Conservation (phyloP, 2,329 filamentous ascomycete genomes). For the Leptographium lundbergii region DNA sequence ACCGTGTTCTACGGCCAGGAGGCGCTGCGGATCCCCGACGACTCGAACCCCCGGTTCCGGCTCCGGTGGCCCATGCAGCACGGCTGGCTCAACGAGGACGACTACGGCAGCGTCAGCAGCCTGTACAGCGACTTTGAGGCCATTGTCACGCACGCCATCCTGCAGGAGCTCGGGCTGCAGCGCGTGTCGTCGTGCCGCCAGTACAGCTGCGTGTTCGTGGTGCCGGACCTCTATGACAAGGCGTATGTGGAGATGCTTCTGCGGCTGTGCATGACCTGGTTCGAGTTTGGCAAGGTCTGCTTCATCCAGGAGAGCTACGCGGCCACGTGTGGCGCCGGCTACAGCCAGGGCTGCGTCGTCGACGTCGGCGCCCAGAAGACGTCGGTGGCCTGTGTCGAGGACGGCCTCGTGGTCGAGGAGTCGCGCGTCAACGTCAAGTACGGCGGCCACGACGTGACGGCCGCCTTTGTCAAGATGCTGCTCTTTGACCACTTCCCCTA, state of each 20-base stretch:
- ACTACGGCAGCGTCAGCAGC: slow-evolving; percentile 69
- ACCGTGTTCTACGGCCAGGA: slow-evolving; percentile 68
- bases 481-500: slow-evolving; percentile 94
- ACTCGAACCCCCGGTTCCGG: slow-evolving; percentile 80
- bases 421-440: slow-evolving; percentile 92
- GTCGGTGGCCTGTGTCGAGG: slow-evolving; percentile 91
- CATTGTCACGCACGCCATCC: slow-evolving; percentile 76
- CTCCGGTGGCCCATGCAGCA: slow-evolving; percentile 83
- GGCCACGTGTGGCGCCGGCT: slow-evolving; percentile 88
- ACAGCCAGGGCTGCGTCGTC: slow-evolving; percentile 86
- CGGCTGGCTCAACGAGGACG: slow-evolving; percentile 81
- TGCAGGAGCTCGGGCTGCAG: slow-evolving; percentile 67
- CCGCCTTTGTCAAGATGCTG: slow-evolving; percentile 96
- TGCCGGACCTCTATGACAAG: slow-evolving; percentile 94
- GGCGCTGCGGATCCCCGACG: slow-evolving; percentile 77
- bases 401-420: slow-evolving; percentile 88
- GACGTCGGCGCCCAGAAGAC: slow-evolving; percentile 97
- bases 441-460: slow-evolving; percentile 84
- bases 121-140: slow-evolving; percentile 79
- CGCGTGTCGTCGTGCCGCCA: slow-evolving; percentile 72
- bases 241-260: slow-evolving; percentile 76
- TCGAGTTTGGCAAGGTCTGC: slow-evolving; percentile 78
- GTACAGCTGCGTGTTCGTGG: slow-evolving; percentile 94
- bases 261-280: slow-evolving; percentile 75
- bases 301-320: slow-evolving; percentile 96